A percentile compares a stretch with the other conserved stretches of the same genome.
Conservation (phyloP, 2,329 filamentous ascomycete genomes). For the Knufia fluminis region DNA sequence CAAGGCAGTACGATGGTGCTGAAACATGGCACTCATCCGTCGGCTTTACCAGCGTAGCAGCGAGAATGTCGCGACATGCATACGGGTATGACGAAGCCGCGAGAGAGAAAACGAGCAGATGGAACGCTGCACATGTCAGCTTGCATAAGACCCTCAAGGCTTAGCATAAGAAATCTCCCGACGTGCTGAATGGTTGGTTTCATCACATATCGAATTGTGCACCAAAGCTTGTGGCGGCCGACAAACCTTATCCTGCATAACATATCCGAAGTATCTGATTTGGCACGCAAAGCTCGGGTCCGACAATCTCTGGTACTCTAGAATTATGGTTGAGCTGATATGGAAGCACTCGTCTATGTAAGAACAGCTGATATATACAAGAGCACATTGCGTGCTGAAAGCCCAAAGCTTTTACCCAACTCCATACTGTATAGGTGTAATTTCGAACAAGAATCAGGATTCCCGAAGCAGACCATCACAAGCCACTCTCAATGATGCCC, state of each 20-base stretch:
- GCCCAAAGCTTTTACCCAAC: neutral
- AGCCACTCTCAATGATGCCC: too few species aligned
- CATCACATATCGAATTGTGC: too few species aligned
- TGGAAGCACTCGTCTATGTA: neutral
- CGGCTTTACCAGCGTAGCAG: neutral
- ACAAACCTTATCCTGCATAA: too few species aligned
- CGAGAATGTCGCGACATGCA: neutral
- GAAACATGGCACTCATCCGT: neutral
- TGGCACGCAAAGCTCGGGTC: too few species aligned
- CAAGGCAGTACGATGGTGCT: neutral
- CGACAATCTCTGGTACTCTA: too few species aligned
- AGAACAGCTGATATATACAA: neutral
- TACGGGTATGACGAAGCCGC: neutral
- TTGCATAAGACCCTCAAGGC: neutral
- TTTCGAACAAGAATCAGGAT: too few species aligned
- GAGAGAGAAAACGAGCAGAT: neutral
- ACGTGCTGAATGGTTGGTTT: too few species aligned
- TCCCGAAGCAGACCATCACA: too few species aligned
- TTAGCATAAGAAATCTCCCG: too few species aligned
- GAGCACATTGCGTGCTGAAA: neutral
- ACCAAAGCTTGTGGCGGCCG: too few species aligned
- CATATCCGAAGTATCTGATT: too few species aligned
- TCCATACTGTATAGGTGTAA: neutral
- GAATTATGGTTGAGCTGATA: too few species aligned
- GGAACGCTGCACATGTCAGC: conserved; percentile 4